phyloP scores from a whole-genome alignment of 176 grass and related monocot species.

The Juncus effusus region DNA sequence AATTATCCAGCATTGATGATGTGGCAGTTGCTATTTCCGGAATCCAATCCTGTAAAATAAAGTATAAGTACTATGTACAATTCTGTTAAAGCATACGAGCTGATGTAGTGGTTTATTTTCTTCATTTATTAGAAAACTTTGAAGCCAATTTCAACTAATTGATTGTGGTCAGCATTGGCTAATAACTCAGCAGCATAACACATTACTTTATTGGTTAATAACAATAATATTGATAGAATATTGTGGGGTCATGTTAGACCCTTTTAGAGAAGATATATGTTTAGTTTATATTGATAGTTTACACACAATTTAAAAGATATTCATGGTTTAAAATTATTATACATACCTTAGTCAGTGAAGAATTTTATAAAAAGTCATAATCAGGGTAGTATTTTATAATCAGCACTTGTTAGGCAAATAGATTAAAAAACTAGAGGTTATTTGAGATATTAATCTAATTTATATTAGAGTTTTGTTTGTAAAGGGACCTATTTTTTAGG shows the following conservation, averaged over 20 bases:
- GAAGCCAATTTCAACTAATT: no score
- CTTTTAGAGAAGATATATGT: no score
- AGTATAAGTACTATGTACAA: no score
- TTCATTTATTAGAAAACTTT: no score
- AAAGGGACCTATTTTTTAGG: not conserved
- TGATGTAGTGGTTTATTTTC: no score
- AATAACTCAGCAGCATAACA: no score
- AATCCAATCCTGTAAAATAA: constrained; percentile 52
- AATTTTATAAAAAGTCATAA: not conserved
- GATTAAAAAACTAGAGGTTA: not conserved
- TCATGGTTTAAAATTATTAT: not conserved
- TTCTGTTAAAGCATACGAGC: no score
- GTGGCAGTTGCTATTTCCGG: constrained; percentile 40
- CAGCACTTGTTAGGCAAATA: not conserved
- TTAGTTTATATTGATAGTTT: constrained; percentile 4
- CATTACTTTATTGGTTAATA: no score
- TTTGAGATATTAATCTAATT: not conserved
- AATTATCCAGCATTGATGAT: constrained; percentile 61
- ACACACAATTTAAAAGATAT: constrained; percentile 1
- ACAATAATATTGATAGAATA: no score
- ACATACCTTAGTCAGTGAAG: not conserved
- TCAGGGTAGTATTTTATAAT: not conserved
- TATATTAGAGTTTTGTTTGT: no score
- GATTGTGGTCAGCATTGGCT: no score
- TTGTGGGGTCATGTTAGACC: no score